These are phyloP conservation scores for Fusarium xyrophilum DNA, from an alignment of 2,329 filamentous ascomycete genomes.

Conservation along the genomic window DNA sequence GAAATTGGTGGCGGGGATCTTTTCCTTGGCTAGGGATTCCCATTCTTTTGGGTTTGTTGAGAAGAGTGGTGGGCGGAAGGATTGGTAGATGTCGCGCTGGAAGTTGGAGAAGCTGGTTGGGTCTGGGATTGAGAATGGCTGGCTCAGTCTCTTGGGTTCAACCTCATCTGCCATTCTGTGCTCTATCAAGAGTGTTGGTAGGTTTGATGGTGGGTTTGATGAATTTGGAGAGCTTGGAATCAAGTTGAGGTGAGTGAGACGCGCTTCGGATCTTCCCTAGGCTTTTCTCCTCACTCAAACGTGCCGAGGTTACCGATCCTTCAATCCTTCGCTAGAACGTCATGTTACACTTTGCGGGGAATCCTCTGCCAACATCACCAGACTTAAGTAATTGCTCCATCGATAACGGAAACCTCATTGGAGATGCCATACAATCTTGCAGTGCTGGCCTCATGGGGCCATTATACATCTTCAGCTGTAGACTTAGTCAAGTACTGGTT, in stretches of 20 bases:
- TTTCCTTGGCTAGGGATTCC: constrained; percentile 30
- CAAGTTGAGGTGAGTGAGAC: not conserved
- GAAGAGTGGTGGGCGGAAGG: constrained; percentile 30
- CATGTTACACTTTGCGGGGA: not conserved
- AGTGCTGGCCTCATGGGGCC: too few relatives aligned
- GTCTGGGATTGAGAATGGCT: constrained; percentile 21
- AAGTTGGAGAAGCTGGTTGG: constrained; percentile 30
- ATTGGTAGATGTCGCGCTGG: constrained; percentile 38
- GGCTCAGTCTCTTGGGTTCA: constrained; percentile 12
- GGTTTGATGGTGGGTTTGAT: fast-evolving
- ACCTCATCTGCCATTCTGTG: constrained; percentile 1
- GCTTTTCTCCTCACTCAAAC: constrained; percentile 2
- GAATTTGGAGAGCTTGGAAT: fast-evolving
- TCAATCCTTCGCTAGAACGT: not conserved
- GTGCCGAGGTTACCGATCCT: constrained; percentile 11
- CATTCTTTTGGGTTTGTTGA: constrained; percentile 34
- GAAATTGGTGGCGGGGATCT: constrained; percentile 46
- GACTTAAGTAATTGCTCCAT: too few relatives aligned
- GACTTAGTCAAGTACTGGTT: too few relatives aligned
- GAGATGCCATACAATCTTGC: too few relatives aligned
- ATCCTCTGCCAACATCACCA: too few relatives aligned
- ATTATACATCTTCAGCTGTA: too few relatives aligned
- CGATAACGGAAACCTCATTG: too few relatives aligned
- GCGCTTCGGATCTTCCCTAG: not conserved
- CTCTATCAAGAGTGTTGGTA: too few relatives aligned